These are phyloP conservation scores for Ceratopteris richardii DNA, from an alignment of 75 land plant genomes.

Conservation along the genomic window DNA sequence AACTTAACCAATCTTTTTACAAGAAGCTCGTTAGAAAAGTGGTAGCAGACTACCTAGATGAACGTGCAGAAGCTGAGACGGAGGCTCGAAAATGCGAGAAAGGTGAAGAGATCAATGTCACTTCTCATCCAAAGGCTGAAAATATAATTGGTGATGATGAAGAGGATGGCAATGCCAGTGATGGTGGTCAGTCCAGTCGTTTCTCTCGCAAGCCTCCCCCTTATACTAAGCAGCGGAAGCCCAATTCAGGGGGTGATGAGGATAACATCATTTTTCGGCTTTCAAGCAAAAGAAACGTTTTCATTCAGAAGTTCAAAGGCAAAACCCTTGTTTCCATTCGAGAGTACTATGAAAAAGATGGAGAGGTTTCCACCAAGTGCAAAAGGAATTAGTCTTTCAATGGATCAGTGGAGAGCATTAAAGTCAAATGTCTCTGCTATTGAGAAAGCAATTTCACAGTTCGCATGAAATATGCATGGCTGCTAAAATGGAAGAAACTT, in stretches of 20 bases:
- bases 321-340: not conserved
- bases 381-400: too few relatives aligned
- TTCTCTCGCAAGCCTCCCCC: not conserved
- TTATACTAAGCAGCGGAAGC: not conserved
- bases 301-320: not conserved
- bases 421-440: too few relatives aligned
- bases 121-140: not conserved
- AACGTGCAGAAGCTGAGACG: conserved; percentile 3
- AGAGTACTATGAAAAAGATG: not conserved
- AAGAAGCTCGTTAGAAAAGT: conserved; percentile 48
- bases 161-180: conserved; percentile 10
- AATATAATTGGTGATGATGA: not conserved
- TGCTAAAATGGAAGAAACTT: too few relatives aligned
- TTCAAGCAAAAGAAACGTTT: conserved; percentile 1
- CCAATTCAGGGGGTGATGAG: not conserved
- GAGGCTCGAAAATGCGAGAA: conserved; percentile 3
- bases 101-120: conserved; percentile 8
- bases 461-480: too few relatives aligned
- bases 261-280: not conserved
- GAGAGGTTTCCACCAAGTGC: too few relatives aligned
- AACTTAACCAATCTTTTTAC: conserved; percentile 36
- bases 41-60: conserved; percentile 30
- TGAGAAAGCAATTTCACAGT: too few relatives aligned
- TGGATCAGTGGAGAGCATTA: too few relatives aligned
- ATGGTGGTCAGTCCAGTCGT: conserved; percentile 12